Conservation (phyloP, 495 filamentous ascomycete species). For the Glutinoglossum americanum region DNA sequence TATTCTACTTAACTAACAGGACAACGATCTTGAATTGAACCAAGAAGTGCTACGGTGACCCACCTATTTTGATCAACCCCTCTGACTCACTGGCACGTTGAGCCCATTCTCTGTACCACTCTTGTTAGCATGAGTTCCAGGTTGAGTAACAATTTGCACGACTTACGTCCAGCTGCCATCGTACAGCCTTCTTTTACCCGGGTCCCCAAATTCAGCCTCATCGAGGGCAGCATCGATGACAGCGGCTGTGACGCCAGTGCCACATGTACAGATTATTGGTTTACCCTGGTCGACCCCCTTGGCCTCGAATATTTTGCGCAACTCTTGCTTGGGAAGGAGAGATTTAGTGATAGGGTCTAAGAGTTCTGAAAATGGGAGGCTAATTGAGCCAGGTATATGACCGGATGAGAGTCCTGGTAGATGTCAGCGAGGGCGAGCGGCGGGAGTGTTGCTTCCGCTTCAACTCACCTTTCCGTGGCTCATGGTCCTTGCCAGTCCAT, state of each 20-base stretch:
- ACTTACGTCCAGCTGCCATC: slow-evolving; percentile 98
- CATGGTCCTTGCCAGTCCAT: slow-evolving; percentile 64
- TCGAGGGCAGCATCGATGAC: slow-evolving; percentile 73
- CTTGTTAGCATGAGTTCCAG: slow-evolving; percentile 9
- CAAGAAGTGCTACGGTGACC: background rate
- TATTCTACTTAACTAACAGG: background rate
- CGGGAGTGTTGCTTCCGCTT: background rate
- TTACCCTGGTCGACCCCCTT: slow-evolving; percentile 62
- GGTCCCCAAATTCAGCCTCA: slow-evolving; percentile 50
- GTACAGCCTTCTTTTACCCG: slow-evolving; percentile 54
- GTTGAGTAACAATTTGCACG: slow-evolving; percentile 6
- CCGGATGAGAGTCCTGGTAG: slow-evolving; percentile 49
- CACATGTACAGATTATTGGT: slow-evolving; percentile 74
- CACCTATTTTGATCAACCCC: slow-evolving; percentile 33
- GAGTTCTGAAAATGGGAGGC: slow-evolving; percentile 55
- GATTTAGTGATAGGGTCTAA: slow-evolving; percentile 67
- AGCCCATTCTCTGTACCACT: slow-evolving; percentile 44
- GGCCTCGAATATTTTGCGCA: slow-evolving; percentile 52
- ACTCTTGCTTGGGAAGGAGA: slow-evolving; percentile 45
- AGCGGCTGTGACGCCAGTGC: slow-evolving; percentile 87
- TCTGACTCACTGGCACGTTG: slow-evolving; percentile 39
- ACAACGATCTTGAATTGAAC: background rate
- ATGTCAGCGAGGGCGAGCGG: background rate
- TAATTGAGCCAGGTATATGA: slow-evolving; percentile 78
- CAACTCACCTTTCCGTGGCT: slow-evolving; percentile 45